Evolutionary conservation across 2,329 filamentous ascomycete species (phyloP), one percentile per base, ranked within the genome.

Genomic region (Xylogone sp.): DNA sequence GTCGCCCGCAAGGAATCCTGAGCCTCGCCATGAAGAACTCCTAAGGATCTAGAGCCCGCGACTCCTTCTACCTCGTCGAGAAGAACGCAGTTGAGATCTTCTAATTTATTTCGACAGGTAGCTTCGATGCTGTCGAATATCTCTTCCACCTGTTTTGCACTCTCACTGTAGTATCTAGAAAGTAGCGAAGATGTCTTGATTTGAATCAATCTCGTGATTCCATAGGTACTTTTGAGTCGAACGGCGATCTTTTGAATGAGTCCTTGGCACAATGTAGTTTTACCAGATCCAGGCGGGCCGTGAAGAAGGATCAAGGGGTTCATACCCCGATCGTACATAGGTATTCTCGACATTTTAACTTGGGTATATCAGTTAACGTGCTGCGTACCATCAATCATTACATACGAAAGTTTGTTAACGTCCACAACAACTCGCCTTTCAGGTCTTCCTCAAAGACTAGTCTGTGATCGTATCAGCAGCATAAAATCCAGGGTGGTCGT

Each of bases 181-280:
- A 77, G 60, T 19, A 78, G 61, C 2, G 67, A 64, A 20, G 72
- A 68, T 1, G 73, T 69, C 43, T 76, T 72, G 53, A 78, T 63
- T 49, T 77, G 69, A 44, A 78, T 58, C 3, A 78, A 62, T 20
- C 62, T 67, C 1, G 68, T 65, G 1, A 61, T 47, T 1, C 65
- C 62, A 52, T 71, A 77, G 2, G 50, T 50, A 2, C 63, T 56
- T 1, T 66, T 65, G 1, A 77, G 64, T 0, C 75, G 67, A 31
- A 78, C 76, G 18, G 71, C 68, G 2, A 77, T 65, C 57, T 75
- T 77, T 52, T 78, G 75, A 12, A 94, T 94, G 21, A 99, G 92
- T 13, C 92, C 93, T 78, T 97, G 97, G 70, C 97, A 92, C 63
- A 96, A 74, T 85, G 96, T 93, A 10, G 90, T 96, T 73, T 96